Conservation (phyloP, 345 rosid species). For the Acer saccharum region DNA sequence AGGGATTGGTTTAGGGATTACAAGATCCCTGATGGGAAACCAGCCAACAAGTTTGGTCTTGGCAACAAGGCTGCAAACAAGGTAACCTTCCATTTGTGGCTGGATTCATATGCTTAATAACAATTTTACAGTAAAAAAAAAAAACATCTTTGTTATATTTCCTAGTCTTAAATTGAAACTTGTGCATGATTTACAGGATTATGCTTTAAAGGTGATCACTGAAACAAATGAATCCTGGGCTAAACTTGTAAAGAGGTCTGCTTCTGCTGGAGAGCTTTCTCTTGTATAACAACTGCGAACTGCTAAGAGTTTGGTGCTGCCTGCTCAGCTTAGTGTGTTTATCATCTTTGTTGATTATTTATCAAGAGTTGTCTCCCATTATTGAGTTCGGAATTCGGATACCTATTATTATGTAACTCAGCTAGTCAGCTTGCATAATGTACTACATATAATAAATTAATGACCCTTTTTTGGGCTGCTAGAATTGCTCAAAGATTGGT, state of each 20-base stretch:
- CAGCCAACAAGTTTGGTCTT: constrained; percentile 95
- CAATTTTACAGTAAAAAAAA: not conserved
- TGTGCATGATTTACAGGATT: constrained; percentile 50
- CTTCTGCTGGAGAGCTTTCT: no score
- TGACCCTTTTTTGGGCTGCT: no score
- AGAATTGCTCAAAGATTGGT: no score
- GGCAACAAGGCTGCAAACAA: constrained; percentile 89
- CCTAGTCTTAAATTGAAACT: not conserved
- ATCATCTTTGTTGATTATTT: no score
- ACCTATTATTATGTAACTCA: no score
- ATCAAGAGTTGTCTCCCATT: no score
- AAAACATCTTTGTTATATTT: no score
- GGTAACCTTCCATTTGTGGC: constrained; percentile 36
- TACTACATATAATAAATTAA: no score
- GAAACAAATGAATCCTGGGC: constrained; percentile 90
- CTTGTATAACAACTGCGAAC: no score
- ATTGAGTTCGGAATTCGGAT: no score
- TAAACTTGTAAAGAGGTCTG: constrained; percentile 69
- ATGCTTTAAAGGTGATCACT: constrained; percentile 73
- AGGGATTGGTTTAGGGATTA: constrained; percentile 98
- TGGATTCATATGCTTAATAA: not conserved
- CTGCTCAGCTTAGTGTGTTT: constrained; percentile 18
- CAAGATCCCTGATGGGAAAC: constrained; percentile 97
- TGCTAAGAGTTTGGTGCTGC: constrained; percentile 45
- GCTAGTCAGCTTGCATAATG: no score